Evolutionary conservation across 2,329 filamentous ascomycete genomes (phyloP).

Genomic region (Fusarium sp.): DNA sequence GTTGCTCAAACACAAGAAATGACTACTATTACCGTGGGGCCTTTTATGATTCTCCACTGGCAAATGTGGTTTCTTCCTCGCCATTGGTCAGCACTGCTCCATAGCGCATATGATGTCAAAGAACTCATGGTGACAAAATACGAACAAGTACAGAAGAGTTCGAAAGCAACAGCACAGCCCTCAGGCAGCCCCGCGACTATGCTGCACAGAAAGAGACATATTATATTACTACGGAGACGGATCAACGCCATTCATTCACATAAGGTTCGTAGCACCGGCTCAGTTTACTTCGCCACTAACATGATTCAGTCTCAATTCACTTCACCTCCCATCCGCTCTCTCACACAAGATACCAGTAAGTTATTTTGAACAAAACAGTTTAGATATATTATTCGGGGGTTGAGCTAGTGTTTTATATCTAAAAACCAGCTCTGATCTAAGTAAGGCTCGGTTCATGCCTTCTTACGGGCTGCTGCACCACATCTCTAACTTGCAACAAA

Average conservation of each 20-base stretch:
- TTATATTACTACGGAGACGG: neutral
- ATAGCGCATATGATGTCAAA: constrained; percentile 2
- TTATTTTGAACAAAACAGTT: neutral
- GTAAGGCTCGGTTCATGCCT: neutral
- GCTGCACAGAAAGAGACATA: neutral
- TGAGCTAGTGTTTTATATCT: neutral
- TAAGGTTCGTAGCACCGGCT: neutral
- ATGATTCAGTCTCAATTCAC: neutral
- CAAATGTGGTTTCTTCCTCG: neutral
- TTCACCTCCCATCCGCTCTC: neutral
- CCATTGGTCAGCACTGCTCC: neutral
- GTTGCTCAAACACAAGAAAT: neutral
- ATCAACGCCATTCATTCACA: neutral
- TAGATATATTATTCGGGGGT: neutral
- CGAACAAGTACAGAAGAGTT: neutral
- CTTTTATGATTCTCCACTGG: neutral
- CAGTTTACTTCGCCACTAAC: neutral
- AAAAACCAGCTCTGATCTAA: neutral
- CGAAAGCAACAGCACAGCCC: neutral
- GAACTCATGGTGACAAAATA: neutral
- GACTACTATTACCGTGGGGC: neutral
- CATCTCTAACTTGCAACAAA: neutral
- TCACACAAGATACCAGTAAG: neutral
- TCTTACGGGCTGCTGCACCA: neutral
- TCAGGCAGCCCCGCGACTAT: neutral